These are phyloP conservation scores for Elongisporangium senticosum DNA, from an alignment of 352 stramenopile genomes.

Conservation along the genomic window DNA sequence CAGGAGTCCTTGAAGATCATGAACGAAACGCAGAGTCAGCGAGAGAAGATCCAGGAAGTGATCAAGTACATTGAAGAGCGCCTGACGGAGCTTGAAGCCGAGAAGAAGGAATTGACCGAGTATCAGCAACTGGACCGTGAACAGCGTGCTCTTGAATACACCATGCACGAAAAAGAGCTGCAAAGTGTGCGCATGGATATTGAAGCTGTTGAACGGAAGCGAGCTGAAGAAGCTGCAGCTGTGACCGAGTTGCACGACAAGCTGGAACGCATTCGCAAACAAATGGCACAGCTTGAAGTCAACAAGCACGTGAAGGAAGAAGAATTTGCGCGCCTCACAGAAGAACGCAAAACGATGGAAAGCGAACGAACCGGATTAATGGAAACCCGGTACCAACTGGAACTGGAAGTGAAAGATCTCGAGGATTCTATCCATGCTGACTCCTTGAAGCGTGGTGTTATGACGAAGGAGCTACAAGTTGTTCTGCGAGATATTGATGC, in stretches of 20 bases:
- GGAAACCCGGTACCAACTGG: slow-evolving; percentile 68
- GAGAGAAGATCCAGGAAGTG: slow-evolving; percentile 96
- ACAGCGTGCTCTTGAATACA: slow-evolving; percentile 96
- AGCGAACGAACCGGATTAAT: slow-evolving; percentile 75
- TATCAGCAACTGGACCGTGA: slow-evolving; percentile 96
- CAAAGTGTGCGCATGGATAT: slow-evolving; percentile 54
- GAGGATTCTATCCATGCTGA: slow-evolving; percentile 52
- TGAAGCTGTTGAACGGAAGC: slow-evolving; percentile 63
- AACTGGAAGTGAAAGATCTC: slow-evolving; percentile 77
- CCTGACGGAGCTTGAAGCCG: slow-evolving; percentile 94
- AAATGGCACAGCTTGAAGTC: slow-evolving; percentile 51
- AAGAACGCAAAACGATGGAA: slow-evolving; percentile 49
- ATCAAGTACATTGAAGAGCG: slow-evolving; percentile 93
- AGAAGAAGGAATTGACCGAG: slow-evolving; percentile 96
- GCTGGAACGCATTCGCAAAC: slow-evolving; percentile 42
- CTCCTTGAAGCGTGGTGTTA: slow-evolving; percentile 26
- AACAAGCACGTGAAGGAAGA: slow-evolving; percentile 35
- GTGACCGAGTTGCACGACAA: slow-evolving; percentile 67
- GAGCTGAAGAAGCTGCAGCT: slow-evolving; percentile 37
- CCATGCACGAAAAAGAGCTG: slow-evolving; percentile 90
- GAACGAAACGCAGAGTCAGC: slow-evolving; percentile 92
- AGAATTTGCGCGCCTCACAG: slow-evolving; percentile 42
- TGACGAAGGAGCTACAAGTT: slow-evolving; percentile 44
- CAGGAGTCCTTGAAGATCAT: slow-evolving; percentile 96
- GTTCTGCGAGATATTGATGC: slow-evolving; percentile 52